Percentiles rank a stretch among this genome's conserved stretches.
Conservation (phyloP, 331 rosid species). For the Malus hybrid region DNA sequence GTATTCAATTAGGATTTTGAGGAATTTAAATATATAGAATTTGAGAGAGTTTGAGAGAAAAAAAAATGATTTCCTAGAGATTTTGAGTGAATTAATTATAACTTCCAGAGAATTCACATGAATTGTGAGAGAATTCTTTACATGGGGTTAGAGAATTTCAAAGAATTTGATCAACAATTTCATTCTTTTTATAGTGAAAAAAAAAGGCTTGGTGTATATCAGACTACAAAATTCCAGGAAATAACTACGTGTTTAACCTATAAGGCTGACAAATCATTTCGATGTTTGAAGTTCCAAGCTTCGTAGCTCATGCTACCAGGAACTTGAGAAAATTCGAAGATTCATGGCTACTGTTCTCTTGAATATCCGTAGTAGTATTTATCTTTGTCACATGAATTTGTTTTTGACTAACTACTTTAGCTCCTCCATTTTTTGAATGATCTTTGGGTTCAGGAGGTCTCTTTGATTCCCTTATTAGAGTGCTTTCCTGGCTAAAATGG, state of each 20-base stretch:
- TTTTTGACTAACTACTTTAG: constrained; percentile 51
- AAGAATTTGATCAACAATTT: no score
- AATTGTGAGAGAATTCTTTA: no score
- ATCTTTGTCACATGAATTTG: constrained; percentile 60
- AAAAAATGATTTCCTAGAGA: no score
- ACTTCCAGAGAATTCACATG: no score
- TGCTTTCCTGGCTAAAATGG: constrained; percentile 71
- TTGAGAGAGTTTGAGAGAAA: no score
- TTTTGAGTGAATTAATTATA: no score
- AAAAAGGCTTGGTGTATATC: not conserved
- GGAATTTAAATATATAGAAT: no score
- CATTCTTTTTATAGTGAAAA: not conserved
- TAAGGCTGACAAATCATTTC: not conserved
- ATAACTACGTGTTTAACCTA: not conserved
- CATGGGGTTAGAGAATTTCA: no score
- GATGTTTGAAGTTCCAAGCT: not conserved
- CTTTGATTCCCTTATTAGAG: constrained; percentile 73
- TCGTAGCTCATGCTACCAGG: not conserved
- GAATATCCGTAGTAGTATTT: not conserved
- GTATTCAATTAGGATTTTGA: no score
- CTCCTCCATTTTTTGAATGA: constrained; percentile 61
- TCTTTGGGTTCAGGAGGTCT: constrained; percentile 74
- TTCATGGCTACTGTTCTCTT: not conserved
- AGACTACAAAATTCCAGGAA: not conserved
- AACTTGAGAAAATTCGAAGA: not conserved